Base-by-base conservation (phyloP, 345 rosid genomes). In the Rhizophora apiculata region DNA sequence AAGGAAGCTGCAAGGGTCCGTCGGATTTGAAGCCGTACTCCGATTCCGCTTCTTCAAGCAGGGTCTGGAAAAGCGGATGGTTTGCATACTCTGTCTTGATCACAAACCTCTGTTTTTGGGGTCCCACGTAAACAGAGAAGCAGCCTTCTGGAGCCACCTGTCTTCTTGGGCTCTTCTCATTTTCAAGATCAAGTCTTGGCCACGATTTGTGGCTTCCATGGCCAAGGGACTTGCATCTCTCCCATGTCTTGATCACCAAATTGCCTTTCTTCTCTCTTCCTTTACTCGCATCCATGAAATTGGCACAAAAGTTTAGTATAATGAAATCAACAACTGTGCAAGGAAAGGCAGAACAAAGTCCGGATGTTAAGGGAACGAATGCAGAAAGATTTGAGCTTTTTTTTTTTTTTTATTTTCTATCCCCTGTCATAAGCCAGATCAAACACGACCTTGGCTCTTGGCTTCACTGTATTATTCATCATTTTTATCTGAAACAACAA, bases 161-260 rank as follows among this genome's bases (percentile, higher is more conserved):
- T 3, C 37, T 34, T n/a, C 65, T 49, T 2, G 69, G 20, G 22
- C 57, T 48, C n/a, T 36, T 60, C 6, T 32, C 49, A 43, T 3
- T 13, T 21, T 66, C 67, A 0, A 18, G 27, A 1, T 32, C 18
- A 27, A 68, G 52, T 1, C 48, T 29, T 1, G 77, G 67, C 73
- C 89, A 85, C n/a, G 95, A 85, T 64, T 64, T 87, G 84, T 88
- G 85, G 60, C 57, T 60, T 6, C 62, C 65, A 0, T 68, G 59
- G 36, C 91, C 79, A 16, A 82, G 56, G 10, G 85, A 83, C 37
- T 75, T 79, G 81, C 92, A 74, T 51, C 85, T 77, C 65, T 83
- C 80, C 97, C 97, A 90, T 48, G 92, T 86, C 70, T 78, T 82
- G 57, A 19, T 13, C 8, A 93, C 67, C 59, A 85, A 72, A 51